Percentiles rank a stretch among this genome's conserved stretches.
Evolutionary conservation across 257 asterid genomes (phyloP).

Genomic region (Echium plantagineum): DNA sequence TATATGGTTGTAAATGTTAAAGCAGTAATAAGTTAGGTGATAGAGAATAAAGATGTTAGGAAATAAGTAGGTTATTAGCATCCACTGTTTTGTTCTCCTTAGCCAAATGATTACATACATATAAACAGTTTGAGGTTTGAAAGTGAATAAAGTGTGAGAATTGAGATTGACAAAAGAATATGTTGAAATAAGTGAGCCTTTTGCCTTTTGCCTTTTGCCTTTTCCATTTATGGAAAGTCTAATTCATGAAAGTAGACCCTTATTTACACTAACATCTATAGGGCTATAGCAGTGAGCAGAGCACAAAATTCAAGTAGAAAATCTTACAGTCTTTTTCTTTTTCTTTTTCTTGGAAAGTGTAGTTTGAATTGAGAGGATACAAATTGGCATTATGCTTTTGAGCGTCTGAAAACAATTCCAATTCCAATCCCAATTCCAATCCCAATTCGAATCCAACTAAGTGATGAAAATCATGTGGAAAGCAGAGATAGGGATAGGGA

Average conservation of each 20-base stretch:
- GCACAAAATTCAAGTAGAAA: constrained; percentile 10
- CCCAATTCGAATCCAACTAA: constrained; percentile 17
- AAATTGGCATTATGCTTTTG: constrained; percentile 19
- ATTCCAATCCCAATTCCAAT: not conserved
- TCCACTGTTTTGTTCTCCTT: no score
- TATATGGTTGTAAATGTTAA: no score
- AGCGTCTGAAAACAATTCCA: constrained; percentile 22
- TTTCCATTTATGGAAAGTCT: not conserved
- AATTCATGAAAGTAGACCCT: not conserved
- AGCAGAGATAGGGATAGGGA: constrained; percentile 2
- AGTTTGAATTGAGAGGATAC: constrained; percentile 19
- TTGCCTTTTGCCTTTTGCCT: no score
- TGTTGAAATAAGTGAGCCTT: not conserved
- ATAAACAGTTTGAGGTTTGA: no score
- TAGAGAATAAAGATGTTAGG: no score
- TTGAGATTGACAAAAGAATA: not conserved
- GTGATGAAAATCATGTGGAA: constrained; percentile 32
- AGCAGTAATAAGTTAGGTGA: no score
- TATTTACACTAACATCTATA: not conserved
- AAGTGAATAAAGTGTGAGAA: no score
- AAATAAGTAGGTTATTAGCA: no score
- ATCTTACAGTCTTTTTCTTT: constrained; percentile 10
- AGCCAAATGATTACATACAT: no score
- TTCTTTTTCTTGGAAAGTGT: constrained; percentile 23
- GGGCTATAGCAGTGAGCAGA: no score